Base-by-base conservation (phyloP, 208 protist species). In the Trypanosoma scelopori region DNA sequence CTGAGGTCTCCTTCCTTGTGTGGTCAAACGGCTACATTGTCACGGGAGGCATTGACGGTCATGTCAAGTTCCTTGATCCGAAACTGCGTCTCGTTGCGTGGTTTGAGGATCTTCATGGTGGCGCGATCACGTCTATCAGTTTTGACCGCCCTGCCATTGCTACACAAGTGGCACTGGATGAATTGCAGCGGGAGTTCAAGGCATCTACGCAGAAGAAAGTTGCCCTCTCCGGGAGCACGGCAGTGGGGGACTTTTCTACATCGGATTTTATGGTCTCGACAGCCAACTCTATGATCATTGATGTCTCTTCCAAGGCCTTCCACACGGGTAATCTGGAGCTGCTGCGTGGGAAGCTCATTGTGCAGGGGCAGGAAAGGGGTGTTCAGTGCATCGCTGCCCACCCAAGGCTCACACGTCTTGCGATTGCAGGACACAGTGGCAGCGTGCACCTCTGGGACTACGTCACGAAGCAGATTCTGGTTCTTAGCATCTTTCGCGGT, bases 101-200 rank as follows among this genome's bases (percentile, higher is more conserved):
- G 97, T 98, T 98, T 67, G 97, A 98, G 60, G 93, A 97, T 51
- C 78, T 98, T 23, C 93, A 96, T 66, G 86, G 78, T 39, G 95
- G 95, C 1, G 89, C 95, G 1, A 87, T 98, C 55, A 91, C 90
- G 46, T 97, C 91, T 42, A 73, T 98, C 59, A 96, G 93, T 63
- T 97, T 98, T 63, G 89, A 95, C 57, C 65, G 73, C 7, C 71
- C 76, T 30, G 13, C 22, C 22, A 35, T 60, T 32, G 39, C 39
- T 42, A 53, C 68, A 28, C 45, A 51, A 20, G 11, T 67, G 30
- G 59, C 65, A 20, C n/a, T 76, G 39, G 71, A 83, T 22, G 79
- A 88, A 23, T 69, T 69, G 20, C 43, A 65, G n/a, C 45, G 46
- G 12, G 66, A 78, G 28, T 75, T 73, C 20, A 73, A 61, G 23